Percentiles rank a stretch among this genome's conserved stretches.
These are phyloP conservation scores for Boletus mariae DNA, from an alignment of 1,284 basidiomycete genomes.

Conservation along the genomic window DNA sequence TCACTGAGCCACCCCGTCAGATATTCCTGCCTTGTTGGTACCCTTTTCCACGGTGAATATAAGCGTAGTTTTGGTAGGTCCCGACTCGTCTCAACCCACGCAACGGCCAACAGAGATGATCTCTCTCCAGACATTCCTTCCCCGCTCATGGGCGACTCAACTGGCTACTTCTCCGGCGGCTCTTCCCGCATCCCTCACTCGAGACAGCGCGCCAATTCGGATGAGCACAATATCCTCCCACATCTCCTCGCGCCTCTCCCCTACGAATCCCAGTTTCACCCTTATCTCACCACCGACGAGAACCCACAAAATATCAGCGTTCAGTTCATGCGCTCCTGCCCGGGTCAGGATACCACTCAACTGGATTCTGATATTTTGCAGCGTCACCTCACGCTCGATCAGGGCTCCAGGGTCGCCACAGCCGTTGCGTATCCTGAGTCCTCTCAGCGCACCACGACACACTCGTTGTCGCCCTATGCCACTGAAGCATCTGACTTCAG, in stretches of 20 bases:
- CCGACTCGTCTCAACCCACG: slow-evolving; percentile 6
- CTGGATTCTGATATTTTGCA: slow-evolving; percentile 30
- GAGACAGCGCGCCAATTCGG: slow-evolving; percentile 12
- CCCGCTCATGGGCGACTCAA: slow-evolving; percentile 22
- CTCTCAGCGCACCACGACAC: slow-evolving; percentile 31
- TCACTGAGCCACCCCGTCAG: background rate
- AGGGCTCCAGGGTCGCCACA: background rate
- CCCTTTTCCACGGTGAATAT: slow-evolving; percentile 33
- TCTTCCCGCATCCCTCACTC: slow-evolving; percentile 13
- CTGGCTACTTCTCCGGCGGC: slow-evolving; percentile 11
- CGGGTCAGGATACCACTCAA: slow-evolving; percentile 22
- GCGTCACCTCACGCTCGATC: slow-evolving; percentile 10
- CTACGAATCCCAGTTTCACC: slow-evolving; percentile 13
- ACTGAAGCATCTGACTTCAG: slow-evolving; percentile 14
- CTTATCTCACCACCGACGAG: slow-evolving; percentile 18
- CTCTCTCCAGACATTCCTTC: slow-evolving; percentile 7
- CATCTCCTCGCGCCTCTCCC: slow-evolving; percentile 19
- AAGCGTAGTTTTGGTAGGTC: slow-evolving; percentile 25
- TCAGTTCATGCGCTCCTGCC: slow-evolving; percentile 31
- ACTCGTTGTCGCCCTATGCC: slow-evolving; percentile 16
- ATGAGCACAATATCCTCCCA: slow-evolving; percentile 17
- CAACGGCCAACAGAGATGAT: slow-evolving; percentile 23
- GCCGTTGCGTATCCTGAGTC: slow-evolving; percentile 29
- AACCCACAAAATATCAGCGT: slow-evolving; percentile 30
- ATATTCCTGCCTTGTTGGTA: slow-evolving; percentile 13